Base-by-base conservation (phyloP, 352 stramenopile species). In the Phytopythium litorale region DNA sequence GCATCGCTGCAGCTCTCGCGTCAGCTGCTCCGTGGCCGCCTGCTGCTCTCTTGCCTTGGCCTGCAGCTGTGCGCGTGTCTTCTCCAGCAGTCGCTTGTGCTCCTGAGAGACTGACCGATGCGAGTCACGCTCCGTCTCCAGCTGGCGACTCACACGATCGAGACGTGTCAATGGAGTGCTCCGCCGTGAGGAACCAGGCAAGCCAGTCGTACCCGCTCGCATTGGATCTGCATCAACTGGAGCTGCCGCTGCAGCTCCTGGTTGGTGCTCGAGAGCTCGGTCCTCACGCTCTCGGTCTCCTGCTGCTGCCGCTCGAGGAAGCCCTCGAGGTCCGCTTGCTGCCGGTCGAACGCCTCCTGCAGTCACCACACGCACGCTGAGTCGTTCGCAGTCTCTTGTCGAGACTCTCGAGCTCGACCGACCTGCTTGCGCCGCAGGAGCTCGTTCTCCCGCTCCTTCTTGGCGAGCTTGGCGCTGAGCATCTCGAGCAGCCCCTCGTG, bases 401-500 rank as follows among this genome's bases (percentile, higher is more conserved):
- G 13, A 21, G 40, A 46, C 33, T 37, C 33, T 38, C 33, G 33
- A 21, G 42, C n/a, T 13, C 18, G 49, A 28, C 21, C 23, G 12
- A 61, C 25, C 54, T 78, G 70, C 48, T 87, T 80, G 4, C 65
- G 65, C 32, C 74, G 73, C 25, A 81, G 57, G 30, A 74, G 64
- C 43, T 91, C 81, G 21, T 67, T 70, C 56, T 89, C 79, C 50
- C 84, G 82, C 56, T 89, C 81, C 30, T 83, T 83, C 60, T 87
- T 85, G 0, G 78, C 76, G 28, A 91, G 64, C 21, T 86, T 87
- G 37, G 64, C 56, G 0, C 75, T 81, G 21, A 91, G 75, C 67
- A 91, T 81, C 56, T 91, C 78, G 16, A 87, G 70, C 11, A 89
- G 73, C 59, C 86, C 73, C 6, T 86, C 67, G 55, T 87, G 77